Base-by-base conservation (phyloP, 805 yeast species). In the Wickerhamomyces chambardii region DNA sequence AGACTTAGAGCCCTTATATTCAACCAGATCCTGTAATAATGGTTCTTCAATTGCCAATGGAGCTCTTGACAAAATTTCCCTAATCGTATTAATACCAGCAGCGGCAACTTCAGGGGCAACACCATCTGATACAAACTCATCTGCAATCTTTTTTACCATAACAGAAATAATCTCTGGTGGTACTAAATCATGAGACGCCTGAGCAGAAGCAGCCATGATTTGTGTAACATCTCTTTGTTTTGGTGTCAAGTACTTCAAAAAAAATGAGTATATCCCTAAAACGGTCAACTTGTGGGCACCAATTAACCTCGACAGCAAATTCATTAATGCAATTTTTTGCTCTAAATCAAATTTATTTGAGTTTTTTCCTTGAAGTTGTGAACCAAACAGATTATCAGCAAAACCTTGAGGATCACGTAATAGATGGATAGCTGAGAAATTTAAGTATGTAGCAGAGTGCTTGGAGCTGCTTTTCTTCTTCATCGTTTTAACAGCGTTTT, bases 101-200 rank as follows among this genome's bases (percentile, higher is more conserved):
- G 97, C 87, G 5, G 97, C 97, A 36, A 89, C 99, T 61, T 92
- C 96, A 25, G 95, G 78, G 14, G 97, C 87, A 28, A 92, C 98
- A 69, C 99, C 99, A 53, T 92, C 97, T 46, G 95, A 83, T 18
- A 92, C 96, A 51, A 92, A 92, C 61, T 92, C 98, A 60, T 92
- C 95, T 1, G 98, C 97, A 45, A 92, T 78, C 54, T 90, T 92
- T 38, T 95, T 75, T 9, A 92, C 79, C 46, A 92, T 77, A 34
- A 80, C 79, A 31, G 71, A 65, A 40, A 92, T 73, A 14, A 78
- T 75, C 56, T 92, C 99, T 6, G 99, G 98, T 18, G 99, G 99
- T 7, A 92, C 96, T 50, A 92, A 67, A 51, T 92, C 97, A 55
- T 92, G 99, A 19, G 95, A 74, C 0, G 97, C 86, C 65, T 92